phyloP scores from a whole-genome alignment of 192 early-diverging fungal species.

The Dimargaris cristalligena region DNA sequence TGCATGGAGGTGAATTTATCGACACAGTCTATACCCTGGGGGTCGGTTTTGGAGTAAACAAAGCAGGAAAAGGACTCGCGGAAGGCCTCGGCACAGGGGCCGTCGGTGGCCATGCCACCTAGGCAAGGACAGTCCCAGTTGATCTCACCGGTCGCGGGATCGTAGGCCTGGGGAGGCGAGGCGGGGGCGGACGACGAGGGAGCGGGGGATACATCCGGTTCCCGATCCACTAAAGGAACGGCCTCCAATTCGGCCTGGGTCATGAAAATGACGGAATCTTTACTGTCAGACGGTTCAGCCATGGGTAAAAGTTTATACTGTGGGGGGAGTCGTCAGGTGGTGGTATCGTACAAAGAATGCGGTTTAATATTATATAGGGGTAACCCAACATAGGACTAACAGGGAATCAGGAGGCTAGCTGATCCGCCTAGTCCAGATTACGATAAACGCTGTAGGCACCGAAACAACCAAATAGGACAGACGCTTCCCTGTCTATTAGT shows the following conservation, averaged over 20 bases:
- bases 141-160: slow-evolving; percentile 45
- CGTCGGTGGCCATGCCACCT: slow-evolving; percentile 73
- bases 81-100: slow-evolving; percentile 94
- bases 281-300: not conserved
- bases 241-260: not conserved
- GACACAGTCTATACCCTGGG: slow-evolving; percentile 94
- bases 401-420: not conserved
- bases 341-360: too few species aligned
- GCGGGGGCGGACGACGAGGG: not conserved
- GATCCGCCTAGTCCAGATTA: not conserved
- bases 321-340: too few species aligned
- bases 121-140: slow-evolving; percentile 97
- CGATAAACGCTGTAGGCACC: not conserved
- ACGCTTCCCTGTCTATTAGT: too few species aligned
- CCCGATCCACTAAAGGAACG: not conserved
- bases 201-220: not conserved
- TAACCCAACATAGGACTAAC: not conserved
- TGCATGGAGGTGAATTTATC: slow-evolving; percentile 90
- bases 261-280: slow-evolving; percentile 6
- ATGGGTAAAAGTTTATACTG: too few species aligned
- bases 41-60: slow-evolving; percentile 81
- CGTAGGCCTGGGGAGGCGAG: not conserved
- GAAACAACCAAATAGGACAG: too few species aligned
- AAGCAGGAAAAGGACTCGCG: slow-evolving; percentile 95
- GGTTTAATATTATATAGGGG: not conserved